Percentiles rank a stretch among this genome's conserved stretches.
Conservation (phyloP, 2,329 filamentous ascomycete genomes). For the Metarhizium sp. region DNA sequence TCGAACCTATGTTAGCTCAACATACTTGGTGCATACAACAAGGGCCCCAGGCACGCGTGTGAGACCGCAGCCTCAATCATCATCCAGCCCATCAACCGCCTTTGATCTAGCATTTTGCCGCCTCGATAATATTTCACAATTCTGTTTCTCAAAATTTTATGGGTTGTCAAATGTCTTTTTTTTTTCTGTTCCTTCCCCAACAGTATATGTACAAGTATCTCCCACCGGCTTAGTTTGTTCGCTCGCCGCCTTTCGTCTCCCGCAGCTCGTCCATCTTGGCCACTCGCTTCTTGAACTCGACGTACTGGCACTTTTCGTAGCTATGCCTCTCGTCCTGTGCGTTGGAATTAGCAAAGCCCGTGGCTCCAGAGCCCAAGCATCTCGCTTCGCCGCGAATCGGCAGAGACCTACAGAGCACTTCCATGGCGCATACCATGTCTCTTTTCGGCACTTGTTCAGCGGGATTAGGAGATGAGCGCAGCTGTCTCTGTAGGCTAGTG, state of each 20-base stretch:
- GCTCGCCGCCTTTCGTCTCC: conserved; percentile 70
- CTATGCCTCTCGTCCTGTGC: conserved; percentile 84
- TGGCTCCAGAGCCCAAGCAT: neutral
- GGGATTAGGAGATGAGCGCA: conserved; percentile 93
- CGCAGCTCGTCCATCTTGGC: conserved; percentile 97
- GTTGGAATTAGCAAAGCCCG: neutral
- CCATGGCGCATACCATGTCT: conserved; percentile 93
- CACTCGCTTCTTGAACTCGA: conserved; percentile 96
- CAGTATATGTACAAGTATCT: conserved; percentile 4
- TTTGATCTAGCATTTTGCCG: neutral
- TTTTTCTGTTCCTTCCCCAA: conserved; percentile 3
- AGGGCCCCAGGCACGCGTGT: too few relatives aligned
- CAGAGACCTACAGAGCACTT: conserved; percentile 75
- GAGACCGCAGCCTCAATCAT: too few relatives aligned
- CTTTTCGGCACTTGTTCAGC: conserved; percentile 85
- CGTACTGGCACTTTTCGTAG: conserved; percentile 99
- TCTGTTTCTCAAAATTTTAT: neutral
- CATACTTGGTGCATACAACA: too few relatives aligned
- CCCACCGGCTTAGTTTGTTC: conserved; percentile 60
- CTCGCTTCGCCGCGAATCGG: neutral
- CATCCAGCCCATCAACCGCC: too few relatives aligned
- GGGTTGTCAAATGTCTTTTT: neutral
- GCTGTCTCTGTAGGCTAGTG: conserved; percentile 86
- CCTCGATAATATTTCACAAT: neutral
- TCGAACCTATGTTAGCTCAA: too few relatives aligned